phyloP scores from a whole-genome alignment of 176 grass and related monocot species.

The Lolium perenne region DNA sequence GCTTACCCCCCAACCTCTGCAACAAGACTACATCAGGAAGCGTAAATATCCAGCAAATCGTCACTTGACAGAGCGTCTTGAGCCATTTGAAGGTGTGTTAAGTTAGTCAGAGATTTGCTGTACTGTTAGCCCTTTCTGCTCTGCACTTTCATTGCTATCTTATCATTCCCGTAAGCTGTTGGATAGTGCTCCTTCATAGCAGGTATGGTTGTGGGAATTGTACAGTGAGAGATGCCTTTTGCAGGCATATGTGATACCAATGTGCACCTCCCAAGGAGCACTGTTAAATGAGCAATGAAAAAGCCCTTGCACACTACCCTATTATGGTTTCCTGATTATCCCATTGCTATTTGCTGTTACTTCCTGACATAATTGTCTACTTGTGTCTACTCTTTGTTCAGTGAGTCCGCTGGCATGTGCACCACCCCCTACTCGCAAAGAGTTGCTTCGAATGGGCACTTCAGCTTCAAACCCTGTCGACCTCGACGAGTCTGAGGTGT shows the following conservation, averaged over 20 bases:
- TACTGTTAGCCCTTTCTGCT: constrained; percentile 13
- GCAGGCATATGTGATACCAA: not conserved
- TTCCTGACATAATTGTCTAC: constrained; percentile 24
- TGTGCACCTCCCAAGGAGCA: not conserved
- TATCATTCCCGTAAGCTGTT: not conserved
- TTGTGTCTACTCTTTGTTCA: constrained; percentile 15
- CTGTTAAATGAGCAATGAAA: not conserved
- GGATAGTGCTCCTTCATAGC: constrained; percentile 16
- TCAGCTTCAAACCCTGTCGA: not conserved
- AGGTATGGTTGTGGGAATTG: not conserved
- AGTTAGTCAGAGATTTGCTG: constrained; percentile 23
- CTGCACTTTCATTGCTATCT: not conserved
- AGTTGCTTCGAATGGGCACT: constrained; percentile 5
- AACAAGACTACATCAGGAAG: constrained; percentile 50
- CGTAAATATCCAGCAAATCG: constrained; percentile 37
- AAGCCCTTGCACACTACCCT: not conserved
- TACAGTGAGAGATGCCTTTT: not conserved
- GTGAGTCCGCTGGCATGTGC: constrained; percentile 39
- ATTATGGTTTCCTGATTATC: not conserved
- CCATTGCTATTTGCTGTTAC: not conserved
- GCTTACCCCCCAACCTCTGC: constrained; percentile 52
- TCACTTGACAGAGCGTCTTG: constrained; percentile 40
- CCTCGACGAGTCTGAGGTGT: not conserved
- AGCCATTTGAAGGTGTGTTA: constrained; percentile 48
- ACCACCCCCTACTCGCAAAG: constrained; percentile 30